These are phyloP conservation scores for Capsicum chinense DNA, from an alignment of 257 asterid genomes.

Conservation along the genomic window DNA sequence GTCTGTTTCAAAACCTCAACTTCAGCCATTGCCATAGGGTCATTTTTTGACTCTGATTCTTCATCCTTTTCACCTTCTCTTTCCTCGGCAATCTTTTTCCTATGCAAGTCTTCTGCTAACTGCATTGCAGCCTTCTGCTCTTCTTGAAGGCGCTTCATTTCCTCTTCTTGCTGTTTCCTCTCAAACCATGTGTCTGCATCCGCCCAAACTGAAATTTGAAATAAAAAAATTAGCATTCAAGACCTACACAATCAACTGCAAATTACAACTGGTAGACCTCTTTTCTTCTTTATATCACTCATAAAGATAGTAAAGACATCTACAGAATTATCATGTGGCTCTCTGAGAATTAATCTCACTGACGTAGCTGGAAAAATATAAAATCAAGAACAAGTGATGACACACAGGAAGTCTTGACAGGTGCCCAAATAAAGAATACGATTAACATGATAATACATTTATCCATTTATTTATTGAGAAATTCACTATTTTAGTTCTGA, in stretches of 20 bases:
- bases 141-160: constrained; percentile 80
- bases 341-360: not conserved
- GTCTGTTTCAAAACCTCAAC: constrained; percentile 69
- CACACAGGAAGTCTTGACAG: not conserved
- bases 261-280: not conserved
- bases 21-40: constrained; percentile 81
- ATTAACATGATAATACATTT: not conserved
- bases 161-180: constrained; percentile 90
- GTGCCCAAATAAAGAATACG: not conserved
- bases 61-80: constrained; percentile 89
- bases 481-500: not conserved
- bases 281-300: not conserved
- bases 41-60: constrained; percentile 45
- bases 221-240: not conserved
- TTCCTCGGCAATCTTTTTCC: constrained; percentile 85
- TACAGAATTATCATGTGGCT: not conserved
- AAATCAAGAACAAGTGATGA: not conserved
- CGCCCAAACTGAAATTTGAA: constrained; percentile 73
- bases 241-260: not conserved
- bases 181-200: constrained; percentile 99
- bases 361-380: not conserved
- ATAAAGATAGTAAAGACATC: not conserved
- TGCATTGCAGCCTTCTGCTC: constrained; percentile 80
- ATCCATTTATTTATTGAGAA: not conserved
- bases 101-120: constrained; percentile 81